phyloP scores from a whole-genome alignment of 176 grass and related monocot species.

The Zea luxurians region DNA sequence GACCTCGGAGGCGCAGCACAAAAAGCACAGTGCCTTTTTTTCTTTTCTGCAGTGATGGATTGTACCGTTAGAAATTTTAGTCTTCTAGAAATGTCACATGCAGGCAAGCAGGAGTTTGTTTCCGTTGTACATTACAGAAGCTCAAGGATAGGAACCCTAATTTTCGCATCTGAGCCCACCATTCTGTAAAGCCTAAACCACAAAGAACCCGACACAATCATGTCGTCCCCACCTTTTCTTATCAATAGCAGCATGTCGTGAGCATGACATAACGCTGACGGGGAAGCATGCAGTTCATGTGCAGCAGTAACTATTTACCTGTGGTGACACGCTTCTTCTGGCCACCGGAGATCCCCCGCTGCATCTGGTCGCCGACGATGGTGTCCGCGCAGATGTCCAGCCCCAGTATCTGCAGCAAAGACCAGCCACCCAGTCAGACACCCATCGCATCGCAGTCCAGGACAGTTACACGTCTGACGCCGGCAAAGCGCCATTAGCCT shows the following conservation, averaged over 20 bases:
- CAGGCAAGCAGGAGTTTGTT: too few relatives aligned
- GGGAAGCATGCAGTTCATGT: not conserved
- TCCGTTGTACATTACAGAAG: not conserved
- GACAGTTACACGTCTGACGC: not conserved
- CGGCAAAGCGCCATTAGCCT: not conserved
- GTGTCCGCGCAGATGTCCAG: conserved; percentile 96
- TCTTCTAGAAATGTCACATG: conserved; percentile 31
- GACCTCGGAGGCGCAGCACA: conserved; percentile 1
- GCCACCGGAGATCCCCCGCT: conserved; percentile 88
- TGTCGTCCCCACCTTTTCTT: not conserved
- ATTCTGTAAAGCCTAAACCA: conserved; percentile 29
- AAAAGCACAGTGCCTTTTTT: not conserved
- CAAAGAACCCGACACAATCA: not conserved
- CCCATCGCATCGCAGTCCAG: conserved; percentile 9
- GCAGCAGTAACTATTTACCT: conserved; percentile 42
- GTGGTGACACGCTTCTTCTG: conserved; percentile 99
- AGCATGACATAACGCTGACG: conserved; percentile 31
- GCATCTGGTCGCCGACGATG: conserved; percentile 95
- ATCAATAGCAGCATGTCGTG: not conserved
- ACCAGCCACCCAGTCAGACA: conserved; percentile 14
- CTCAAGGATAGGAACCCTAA: not conserved
- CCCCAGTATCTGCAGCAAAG: conserved; percentile 74
- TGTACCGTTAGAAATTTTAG: not conserved
- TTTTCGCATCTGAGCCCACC: not conserved
- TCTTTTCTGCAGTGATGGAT: not conserved